These are phyloP conservation scores for Cyberlindnera petersonii DNA, from an alignment of 805 yeast species.

Conservation along the genomic window DNA sequence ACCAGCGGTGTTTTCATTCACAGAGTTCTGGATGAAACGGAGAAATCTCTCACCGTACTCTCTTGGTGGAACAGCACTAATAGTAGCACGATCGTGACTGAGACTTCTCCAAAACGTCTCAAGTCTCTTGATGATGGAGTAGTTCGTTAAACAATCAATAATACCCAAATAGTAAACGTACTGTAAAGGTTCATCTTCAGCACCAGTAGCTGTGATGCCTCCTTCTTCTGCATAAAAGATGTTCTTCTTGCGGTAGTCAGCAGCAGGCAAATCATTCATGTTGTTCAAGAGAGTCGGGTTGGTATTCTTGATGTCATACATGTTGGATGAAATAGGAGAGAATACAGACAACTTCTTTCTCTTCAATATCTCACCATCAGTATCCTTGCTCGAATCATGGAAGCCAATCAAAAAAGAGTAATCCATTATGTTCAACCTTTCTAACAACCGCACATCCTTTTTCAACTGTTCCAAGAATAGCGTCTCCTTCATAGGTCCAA, in stretches of 20 bases:
- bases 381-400: slow-evolving; percentile 67
- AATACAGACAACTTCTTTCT: slow-evolving; percentile 38
- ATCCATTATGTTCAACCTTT: slow-evolving; percentile 87
- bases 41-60: slow-evolving; percentile 90
- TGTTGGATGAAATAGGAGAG: slow-evolving; percentile 27
- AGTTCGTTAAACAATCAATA: slow-evolving; percentile 87
- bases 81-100: slow-evolving; percentile 59
- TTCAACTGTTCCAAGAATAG: slow-evolving; percentile 65
- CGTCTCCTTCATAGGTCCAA: slow-evolving; percentile 68
- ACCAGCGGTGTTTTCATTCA: slow-evolving; percentile 28
- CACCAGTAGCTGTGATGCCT: slow-evolving; percentile 71
- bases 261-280: slow-evolving; percentile 38
- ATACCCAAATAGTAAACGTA: slow-evolving; percentile 87
- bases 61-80: slow-evolving; percentile 85
- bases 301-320: slow-evolving; percentile 36
- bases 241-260: slow-evolving; percentile 45
- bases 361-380: slow-evolving; percentile 30
- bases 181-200: slow-evolving; percentile 50
- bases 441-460: slow-evolving; percentile 68
- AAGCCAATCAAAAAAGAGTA: slow-evolving; percentile 87
- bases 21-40: slow-evolving; percentile 52
- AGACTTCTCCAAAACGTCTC: slow-evolving; percentile 86
- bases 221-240: slow-evolving; percentile 78
- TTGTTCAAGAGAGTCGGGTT: slow-evolving; percentile 43
- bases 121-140: slow-evolving; percentile 64